A percentile compares a stretch with the other conserved stretches of the same genome.
These are phyloP conservation scores for Grosmannia huntii DNA, from an alignment of 2,329 filamentous ascomycete species.

Conservation along the genomic window DNA sequence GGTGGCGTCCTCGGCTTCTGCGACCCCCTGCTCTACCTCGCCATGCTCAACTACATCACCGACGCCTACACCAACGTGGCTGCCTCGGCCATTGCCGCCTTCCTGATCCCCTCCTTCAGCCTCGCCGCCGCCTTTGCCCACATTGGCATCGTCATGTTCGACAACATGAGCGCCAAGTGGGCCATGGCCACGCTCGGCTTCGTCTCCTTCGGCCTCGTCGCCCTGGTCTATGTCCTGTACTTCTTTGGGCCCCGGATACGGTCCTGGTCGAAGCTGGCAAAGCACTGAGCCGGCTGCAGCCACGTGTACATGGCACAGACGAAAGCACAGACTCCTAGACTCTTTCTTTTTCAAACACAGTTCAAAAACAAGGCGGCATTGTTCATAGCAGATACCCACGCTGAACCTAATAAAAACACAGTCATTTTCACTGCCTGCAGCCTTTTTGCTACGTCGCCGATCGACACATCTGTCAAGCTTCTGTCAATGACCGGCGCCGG, in stretches of 20 bases:
- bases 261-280: constrained; percentile 5
- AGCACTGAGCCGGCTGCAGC: background rate
- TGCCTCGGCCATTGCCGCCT: constrained; percentile 6
- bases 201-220: constrained; percentile 5
- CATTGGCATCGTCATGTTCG: constrained; percentile 7
- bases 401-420: background rate
- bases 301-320: background rate
- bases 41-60: constrained; percentile 7
- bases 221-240: constrained; percentile 5
- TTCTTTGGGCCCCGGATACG: constrained; percentile 4
- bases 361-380: background rate
- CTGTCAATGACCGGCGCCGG: background rate
- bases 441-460: too few relatives aligned
- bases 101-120: constrained; percentile 4
- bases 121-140: constrained; percentile 4
- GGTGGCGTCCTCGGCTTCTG: constrained; percentile 6
- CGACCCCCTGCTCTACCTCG: constrained; percentile 6
- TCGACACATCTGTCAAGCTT: background rate
- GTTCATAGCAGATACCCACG: background rate
- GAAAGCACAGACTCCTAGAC: too few relatives aligned
- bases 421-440: background rate
- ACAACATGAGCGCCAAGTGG: constrained; percentile 6
- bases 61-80: constrained; percentile 4
- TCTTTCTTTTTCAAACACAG: background rate
- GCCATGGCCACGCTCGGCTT: constrained; percentile 7